Conservation (phyloP, 257 asterid genomes). For the Solanum megistacrolobum region DNA sequence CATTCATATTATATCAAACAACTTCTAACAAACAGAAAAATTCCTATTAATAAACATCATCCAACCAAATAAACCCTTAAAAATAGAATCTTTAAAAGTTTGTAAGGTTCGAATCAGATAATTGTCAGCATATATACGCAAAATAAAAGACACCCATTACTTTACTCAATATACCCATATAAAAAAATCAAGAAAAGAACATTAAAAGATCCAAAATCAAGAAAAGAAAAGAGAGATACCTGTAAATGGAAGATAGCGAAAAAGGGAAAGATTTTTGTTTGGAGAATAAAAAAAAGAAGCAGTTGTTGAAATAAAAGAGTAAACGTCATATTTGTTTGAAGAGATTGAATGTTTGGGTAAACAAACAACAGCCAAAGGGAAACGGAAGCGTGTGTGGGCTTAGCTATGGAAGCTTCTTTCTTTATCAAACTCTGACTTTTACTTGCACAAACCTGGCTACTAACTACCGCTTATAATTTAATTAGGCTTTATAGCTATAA, state of each 20-base stretch:
- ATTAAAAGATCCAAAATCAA: neutral
- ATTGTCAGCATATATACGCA: neutral
- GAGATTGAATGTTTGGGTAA: neutral
- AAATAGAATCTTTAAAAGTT: neutral
- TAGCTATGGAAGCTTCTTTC: neutral
- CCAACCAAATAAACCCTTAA: neutral
- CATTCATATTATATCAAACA: constrained; percentile 24
- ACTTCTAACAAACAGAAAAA: neutral
- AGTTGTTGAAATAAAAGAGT: neutral
- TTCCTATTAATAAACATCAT: neutral
- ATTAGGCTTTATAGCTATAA: neutral
- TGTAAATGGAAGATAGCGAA: neutral
- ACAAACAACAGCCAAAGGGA: constrained; percentile 3
- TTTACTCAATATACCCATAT: neutral
- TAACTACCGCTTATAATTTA: too few species aligned
- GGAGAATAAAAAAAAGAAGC: neutral
- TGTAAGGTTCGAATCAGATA: neutral
- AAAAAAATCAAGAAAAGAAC: neutral
- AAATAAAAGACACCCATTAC: neutral
- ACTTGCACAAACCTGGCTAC: neutral
- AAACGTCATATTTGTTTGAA: neutral
- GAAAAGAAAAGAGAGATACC: neutral
- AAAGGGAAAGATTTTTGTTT: neutral
- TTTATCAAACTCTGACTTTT: neutral
- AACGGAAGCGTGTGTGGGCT: neutral